Base-by-base conservation (phyloP, 768 basidiomycete species). In the Lepiota brunneoincarnata region DNA sequence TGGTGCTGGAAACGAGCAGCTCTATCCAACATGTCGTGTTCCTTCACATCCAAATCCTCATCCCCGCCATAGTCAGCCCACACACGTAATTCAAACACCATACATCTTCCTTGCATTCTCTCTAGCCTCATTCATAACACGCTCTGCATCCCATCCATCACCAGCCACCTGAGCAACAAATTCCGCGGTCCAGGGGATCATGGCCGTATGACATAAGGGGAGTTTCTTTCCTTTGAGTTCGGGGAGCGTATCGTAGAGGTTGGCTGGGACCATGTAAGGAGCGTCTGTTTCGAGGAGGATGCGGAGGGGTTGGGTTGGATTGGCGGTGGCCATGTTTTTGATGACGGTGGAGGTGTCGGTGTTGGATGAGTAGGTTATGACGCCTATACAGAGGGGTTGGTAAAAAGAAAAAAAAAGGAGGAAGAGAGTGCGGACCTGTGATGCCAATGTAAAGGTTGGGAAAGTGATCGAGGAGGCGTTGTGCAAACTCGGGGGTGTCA, bases 181-280 rank as follows among this genome's bases (percentile, higher is more conserved):
- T 59, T 84, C 81, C 0, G 91, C 89, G 0, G 87, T 87, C 90
- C 90, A 93, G 0, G 91, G 91, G 1, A 93, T 79, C 87, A 93
- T 91, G 0, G 82, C 89, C 0, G 82, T 82, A 61, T 91, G 90
- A 51, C 79, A 89, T 6, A 93, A 64, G 0, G 91, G 87, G 0
- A 93, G 67, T 58, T 78, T 75, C 58, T 79, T 80, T 2, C 84
- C 83, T 59, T 82, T 83, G 18, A 78, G 66, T 0, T 61, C 67
- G 1, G 79, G 74, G 0, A 90, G 67, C 0, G 83, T 72, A 2
- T 69, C 64, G 62, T 90, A 91, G 15, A 93, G 65, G 55, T 88
- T 93, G 0, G 81, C 73, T 0, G 92, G 92, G 0, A 87, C 77
- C 92, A 94, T 93, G 71, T 79, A 94, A 0, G 92, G 92, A 2